A percentile compares a stretch with the other conserved stretches of the same genome.
These are phyloP conservation scores for Helianthus annuus DNA, from an alignment of 129 eudicot genomes.

Conservation along the genomic window HanXRQr2.0-SUNRISE NC_035433.2:50950805-50951304, in stretches of 20 bases:
- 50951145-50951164: slow-evolving; percentile 4
- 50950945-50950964: background rate
- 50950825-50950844: background rate
- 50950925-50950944: background rate
- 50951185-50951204: too few relatives aligned
- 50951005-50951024: background rate
- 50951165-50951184: background rate
- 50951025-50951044: slow-evolving; percentile 1
- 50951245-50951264: too few relatives aligned
- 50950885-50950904: background rate
- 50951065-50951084: slow-evolving; percentile 95
- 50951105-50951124: slow-evolving; percentile 88
- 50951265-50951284: too few relatives aligned
- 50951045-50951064: slow-evolving; percentile 88
- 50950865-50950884: background rate
- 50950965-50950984: background rate
- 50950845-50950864: background rate
- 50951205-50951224: too few relatives aligned
- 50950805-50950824: background rate
- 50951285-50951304: too few relatives aligned
- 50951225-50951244: too few relatives aligned
- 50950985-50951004: background rate
- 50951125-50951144: background rate
- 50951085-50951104: slow-evolving; percentile 86
- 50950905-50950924: background rate